Base-by-base conservation (phyloP, 805 yeast species). In the Hanseniaspora lachancei region DNA sequence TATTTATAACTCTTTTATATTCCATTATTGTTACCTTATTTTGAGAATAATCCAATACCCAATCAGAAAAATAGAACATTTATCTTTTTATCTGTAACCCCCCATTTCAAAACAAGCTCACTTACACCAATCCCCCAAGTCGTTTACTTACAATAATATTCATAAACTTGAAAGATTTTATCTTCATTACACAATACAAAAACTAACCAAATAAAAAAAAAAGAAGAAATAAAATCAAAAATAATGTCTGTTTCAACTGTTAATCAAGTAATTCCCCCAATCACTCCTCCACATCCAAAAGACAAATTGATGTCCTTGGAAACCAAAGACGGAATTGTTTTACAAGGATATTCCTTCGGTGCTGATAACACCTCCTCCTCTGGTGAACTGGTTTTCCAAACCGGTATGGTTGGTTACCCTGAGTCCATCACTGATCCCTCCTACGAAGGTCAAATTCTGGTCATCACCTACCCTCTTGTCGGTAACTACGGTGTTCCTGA, bases 401-500 rank as follows among this genome's bases (percentile, higher is more conserved):
- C 98, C 60, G 97, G 98, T 76, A 89, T 93, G 96, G 97, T 93
- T 63, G 98, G 98, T 60, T 93, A 93, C 70, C 98, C 97, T 43
- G 98, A 93, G 72, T 82, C 97, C 54, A 80, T 93, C 70, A 89
- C 98, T 42, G 98, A 93, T 72, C 98, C 98, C 59, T 93, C 97
- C 47, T 93, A 93, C 72, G 89, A 86, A 68, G 98, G 98, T 60
- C 98, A 93, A 74, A 91, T 93, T 66, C 75, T 93, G 69, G 97
- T 93, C 60, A 86, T 93, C 71, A 93, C 98, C 55, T 93, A 82
- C 71, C 98, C 98, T 29, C 77, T 93, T 64, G 95, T 93, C 52
- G 98, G 98, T 69, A 93, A 93, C 76, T 93, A 93, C 72, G 98
- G 98, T 81, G 98, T 93, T 57, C 98, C 99, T 59, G 95, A 88